phyloP scores from a whole-genome alignment of 1,284 basidiomycete genomes.

The Trichosporon inkin region DNA sequence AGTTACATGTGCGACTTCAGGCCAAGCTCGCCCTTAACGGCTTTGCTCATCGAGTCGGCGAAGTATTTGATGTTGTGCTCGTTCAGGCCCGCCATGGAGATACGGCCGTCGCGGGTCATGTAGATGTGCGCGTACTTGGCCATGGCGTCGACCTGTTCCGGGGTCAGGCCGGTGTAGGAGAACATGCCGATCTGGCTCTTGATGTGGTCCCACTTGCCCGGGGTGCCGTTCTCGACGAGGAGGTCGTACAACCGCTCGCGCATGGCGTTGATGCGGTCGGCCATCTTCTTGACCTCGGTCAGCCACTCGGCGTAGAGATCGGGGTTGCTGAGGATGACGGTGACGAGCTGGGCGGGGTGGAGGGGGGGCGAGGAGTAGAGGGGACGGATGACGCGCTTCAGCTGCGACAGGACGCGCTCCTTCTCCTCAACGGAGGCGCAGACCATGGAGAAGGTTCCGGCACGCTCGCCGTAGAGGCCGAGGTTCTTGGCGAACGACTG shows the following conservation, averaged over 20 bases:
- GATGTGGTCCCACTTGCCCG: constrained; percentile 93
- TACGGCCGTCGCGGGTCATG: constrained; percentile 65
- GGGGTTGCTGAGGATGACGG: constrained; percentile 70
- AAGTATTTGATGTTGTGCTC: constrained; percentile 84
- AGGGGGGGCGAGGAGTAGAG: constrained; percentile 98
- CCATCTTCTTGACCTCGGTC: constrained; percentile 88
- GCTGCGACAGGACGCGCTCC: constrained; percentile 82
- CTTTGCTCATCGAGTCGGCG: constrained; percentile 75
- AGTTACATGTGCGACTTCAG: constrained; percentile 7
- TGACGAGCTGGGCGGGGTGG: constrained; percentile 80
- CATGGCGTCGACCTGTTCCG: constrained; percentile 77
- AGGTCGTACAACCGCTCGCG: constrained; percentile 75
- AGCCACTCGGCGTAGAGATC: constrained; percentile 85
- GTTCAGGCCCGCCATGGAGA: constrained; percentile 96
- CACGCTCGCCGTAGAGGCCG: constrained; percentile 95
- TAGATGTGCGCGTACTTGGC: constrained; percentile 93
- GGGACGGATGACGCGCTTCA: constrained; percentile 94
- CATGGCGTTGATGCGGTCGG: constrained; percentile 94
- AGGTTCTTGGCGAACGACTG: constrained; percentile 99
- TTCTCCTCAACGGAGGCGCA: constrained; percentile 72
- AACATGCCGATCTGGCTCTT: constrained; percentile 79
- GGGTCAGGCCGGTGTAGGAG: constrained; percentile 81
- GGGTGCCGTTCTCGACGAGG: constrained; percentile 79
- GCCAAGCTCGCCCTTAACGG: constrained; percentile 67
- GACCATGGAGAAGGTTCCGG: constrained; percentile 87